A percentile compares a stretch with the other conserved stretches of the same genome.
Evolutionary conservation across 1,284 basidiomycete species (phyloP).

Genomic region (Omphalotus olearius): DNA sequence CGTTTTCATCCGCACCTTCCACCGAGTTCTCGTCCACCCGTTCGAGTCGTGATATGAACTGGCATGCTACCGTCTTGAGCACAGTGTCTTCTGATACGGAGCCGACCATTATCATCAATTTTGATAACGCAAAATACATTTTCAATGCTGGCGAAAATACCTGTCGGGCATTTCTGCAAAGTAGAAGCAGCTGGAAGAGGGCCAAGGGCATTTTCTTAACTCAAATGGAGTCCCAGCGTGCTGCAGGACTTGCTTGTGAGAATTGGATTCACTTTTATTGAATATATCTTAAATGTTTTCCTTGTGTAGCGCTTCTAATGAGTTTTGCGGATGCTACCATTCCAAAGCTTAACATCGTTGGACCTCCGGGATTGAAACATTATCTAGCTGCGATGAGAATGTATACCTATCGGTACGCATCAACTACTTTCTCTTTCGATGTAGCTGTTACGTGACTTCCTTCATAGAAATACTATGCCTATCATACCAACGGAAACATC

Average conservation of each 20-base stretch:
- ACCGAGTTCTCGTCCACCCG: too few species aligned
- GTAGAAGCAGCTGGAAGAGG: constrained; percentile 57
- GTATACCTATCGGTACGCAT: constrained; percentile 58
- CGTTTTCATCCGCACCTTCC: too few species aligned
- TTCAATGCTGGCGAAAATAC: constrained; percentile 87
- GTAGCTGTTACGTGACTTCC: not conserved
- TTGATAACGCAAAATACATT: constrained; percentile 77
- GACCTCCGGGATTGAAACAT: constrained; percentile 71
- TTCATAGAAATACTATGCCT: constrained; percentile 41
- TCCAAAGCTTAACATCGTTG: constrained; percentile 56
- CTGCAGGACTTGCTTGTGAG: constrained; percentile 70
- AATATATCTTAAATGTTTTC: too few species aligned
- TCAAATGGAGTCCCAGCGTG: constrained; percentile 54
- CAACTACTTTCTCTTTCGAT: not conserved
- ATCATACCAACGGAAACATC: constrained; percentile 47
- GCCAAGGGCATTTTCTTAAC: constrained; percentile 74
- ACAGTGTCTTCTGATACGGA: constrained; percentile 72
- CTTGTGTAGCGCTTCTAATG: constrained; percentile 69
- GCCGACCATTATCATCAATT: constrained; percentile 68
- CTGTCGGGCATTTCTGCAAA: constrained; percentile 69
- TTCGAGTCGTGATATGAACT: constrained; percentile 37
- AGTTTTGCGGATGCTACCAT: constrained; percentile 72
- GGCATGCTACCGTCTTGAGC: constrained; percentile 57
- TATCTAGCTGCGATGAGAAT: constrained; percentile 67
- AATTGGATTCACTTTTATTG: not conserved